Percentiles rank a stretch among this genome's conserved stretches.
phyloP scores from a whole-genome alignment of 345 rosid species.

The Corymbia maculata region DNA sequence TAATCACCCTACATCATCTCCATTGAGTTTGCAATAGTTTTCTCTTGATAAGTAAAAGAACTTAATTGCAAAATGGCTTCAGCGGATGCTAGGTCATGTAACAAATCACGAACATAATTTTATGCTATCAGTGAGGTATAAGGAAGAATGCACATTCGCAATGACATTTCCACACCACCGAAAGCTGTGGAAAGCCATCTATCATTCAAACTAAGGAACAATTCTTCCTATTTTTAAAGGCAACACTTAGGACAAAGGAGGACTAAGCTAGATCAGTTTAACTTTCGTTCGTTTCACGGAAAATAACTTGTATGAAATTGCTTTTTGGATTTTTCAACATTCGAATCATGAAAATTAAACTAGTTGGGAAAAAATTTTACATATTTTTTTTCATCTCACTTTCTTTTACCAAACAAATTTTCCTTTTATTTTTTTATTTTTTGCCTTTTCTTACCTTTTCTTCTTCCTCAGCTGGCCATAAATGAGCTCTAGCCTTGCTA shows the following conservation, averaged over 20 bases:
- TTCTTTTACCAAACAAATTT: no score
- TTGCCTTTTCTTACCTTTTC: no score
- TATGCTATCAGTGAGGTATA: neutral
- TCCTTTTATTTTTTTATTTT: no score
- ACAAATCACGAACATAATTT: neutral
- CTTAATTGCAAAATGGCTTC: neutral
- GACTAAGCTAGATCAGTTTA: neutral
- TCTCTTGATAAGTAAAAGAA: neutral
- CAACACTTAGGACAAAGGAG: neutral
- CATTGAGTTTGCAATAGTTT: neutral
- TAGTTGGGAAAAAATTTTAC: no score
- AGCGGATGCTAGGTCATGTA: neutral
- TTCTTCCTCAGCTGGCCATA: no score
- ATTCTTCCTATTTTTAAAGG: neutral
- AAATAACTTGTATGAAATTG: no score
- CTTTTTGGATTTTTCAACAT: no score
- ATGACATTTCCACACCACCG: neutral
- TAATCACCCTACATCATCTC: neutral
- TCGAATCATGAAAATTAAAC: no score
- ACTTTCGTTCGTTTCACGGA: no score
- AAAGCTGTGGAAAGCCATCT: neutral
- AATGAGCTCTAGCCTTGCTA: no score
- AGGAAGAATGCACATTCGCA: neutral
- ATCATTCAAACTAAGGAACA: neutral
- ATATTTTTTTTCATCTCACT: no score